Evolutionary conservation across 148 eudicot genomes (phyloP).

Genomic region (Rhododendron griersonianum): DNA sequence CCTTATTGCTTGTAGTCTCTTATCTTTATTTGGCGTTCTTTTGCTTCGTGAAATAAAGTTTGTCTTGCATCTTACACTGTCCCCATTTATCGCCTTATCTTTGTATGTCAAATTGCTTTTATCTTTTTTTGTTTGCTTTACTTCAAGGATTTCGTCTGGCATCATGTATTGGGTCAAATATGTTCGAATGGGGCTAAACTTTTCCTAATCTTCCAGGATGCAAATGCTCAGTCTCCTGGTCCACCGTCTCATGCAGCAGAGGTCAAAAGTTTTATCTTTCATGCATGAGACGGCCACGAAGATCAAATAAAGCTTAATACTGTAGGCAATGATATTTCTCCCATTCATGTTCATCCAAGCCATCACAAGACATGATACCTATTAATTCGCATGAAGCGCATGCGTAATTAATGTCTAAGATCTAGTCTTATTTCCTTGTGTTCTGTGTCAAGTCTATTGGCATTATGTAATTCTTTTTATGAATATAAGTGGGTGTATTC

Average conservation of each 20-base stretch:
- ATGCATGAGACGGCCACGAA: slow-evolving; percentile 24
- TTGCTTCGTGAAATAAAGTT: not conserved
- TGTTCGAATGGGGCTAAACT: slow-evolving; percentile 18
- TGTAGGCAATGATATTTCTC: slow-evolving; percentile 3
- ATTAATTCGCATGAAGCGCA: not conserved
- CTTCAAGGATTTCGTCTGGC: slow-evolving; percentile 4
- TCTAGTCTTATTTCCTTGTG: not conserved
- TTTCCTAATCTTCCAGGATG: slow-evolving; percentile 29
- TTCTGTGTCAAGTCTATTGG: not conserved
- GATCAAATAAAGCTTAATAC: not conserved
- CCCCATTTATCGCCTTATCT: not conserved
- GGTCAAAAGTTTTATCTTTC: slow-evolving; percentile 20
- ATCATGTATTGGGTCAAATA: not conserved
- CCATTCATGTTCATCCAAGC: not conserved
- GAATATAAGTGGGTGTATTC: not conserved
- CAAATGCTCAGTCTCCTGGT: slow-evolving; percentile 28
- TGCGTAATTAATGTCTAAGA: slow-evolving; percentile 12
- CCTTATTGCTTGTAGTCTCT: not conserved
- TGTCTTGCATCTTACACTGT: not conserved
- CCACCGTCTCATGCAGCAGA: slow-evolving; percentile 29
- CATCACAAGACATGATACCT: slow-evolving; percentile 15
- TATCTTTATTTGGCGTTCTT: not conserved
- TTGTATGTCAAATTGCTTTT: not conserved
- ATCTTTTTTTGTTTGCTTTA: slow-evolving; percentile 4
- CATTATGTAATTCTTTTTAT: not conserved